Percentiles rank a stretch among this genome's conserved stretches.
These are phyloP conservation scores for Myxozyma mucilagina DNA, from an alignment of 805 yeast species.

Conservation along the genomic window DNA sequence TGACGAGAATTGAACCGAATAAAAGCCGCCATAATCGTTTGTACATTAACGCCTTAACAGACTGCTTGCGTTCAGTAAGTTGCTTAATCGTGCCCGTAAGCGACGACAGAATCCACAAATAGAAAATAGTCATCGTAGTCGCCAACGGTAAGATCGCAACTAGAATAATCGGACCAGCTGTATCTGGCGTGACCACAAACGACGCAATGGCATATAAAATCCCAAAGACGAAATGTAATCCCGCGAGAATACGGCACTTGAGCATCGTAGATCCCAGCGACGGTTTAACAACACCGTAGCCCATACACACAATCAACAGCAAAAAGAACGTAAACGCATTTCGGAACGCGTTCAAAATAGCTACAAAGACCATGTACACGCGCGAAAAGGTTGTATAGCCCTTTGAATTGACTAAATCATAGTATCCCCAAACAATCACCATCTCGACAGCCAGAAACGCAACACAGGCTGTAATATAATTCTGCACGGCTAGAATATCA, in stretches of 20 bases:
- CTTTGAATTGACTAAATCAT: constrained; percentile 71
- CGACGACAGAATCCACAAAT: constrained; percentile 70
- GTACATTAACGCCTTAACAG: constrained; percentile 87
- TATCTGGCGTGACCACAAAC: constrained; percentile 52
- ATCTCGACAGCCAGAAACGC: constrained; percentile 81
- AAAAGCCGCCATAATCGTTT: constrained; percentile 72
- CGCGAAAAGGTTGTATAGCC: constrained; percentile 59
- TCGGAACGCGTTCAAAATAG: constrained; percentile 76
- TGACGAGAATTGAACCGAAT: constrained; percentile 65
- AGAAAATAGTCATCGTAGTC: constrained; percentile 67
- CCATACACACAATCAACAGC: constrained; percentile 79
- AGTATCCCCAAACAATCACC: constrained; percentile 86
- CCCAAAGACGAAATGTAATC: constrained; percentile 56
- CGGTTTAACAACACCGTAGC: constrained; percentile 89
- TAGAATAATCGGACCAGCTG: constrained; percentile 52
- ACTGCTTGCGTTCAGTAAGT: constrained; percentile 81
- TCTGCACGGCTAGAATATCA: constrained; percentile 86
- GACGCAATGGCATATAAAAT: constrained; percentile 54
- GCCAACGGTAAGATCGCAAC: constrained; percentile 71
- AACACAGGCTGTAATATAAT: constrained; percentile 83
- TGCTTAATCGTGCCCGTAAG: constrained; percentile 72
- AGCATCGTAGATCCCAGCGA: constrained; percentile 79
- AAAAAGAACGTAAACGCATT: constrained; percentile 86
- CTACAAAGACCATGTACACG: constrained; percentile 72
- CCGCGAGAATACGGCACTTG: constrained; percentile 62